Percentiles rank a stretch among this genome's conserved stretches.
Conservation (phyloP, 768 basidiomycete genomes). For the Hypholoma sublateritium region DNA sequence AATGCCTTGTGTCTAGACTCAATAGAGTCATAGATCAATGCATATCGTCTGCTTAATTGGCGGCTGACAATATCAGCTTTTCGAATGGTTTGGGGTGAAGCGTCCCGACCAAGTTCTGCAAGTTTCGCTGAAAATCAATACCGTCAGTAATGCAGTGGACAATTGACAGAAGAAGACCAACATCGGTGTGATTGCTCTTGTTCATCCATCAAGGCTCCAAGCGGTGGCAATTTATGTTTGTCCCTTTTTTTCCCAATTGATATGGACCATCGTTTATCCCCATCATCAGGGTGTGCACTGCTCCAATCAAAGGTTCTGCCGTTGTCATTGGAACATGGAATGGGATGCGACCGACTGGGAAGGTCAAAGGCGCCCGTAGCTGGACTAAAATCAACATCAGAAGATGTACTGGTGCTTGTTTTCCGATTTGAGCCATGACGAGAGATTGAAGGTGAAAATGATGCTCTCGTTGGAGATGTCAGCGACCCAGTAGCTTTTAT, state of each 20-base stretch:
- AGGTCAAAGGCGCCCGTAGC: slow-evolving; percentile 42
- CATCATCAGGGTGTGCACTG: slow-evolving; percentile 53
- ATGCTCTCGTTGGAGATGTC: slow-evolving; percentile 24
- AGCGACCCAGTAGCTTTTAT: slow-evolving; percentile 20
- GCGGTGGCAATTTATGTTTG: slow-evolving; percentile 44
- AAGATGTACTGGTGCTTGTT: slow-evolving; percentile 26
- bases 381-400: slow-evolving; percentile 73
- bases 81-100: slow-evolving; percentile 53
- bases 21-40: slow-evolving; percentile 44
- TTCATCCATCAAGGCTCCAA: slow-evolving; percentile 52
- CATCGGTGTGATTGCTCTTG: slow-evolving; percentile 61
- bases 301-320: slow-evolving; percentile 77
- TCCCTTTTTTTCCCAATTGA: slow-evolving; percentile 60
- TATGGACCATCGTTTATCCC: slow-evolving; percentile 64
- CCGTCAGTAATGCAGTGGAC: not conserved
- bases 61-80: slow-evolving; percentile 66
- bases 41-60: slow-evolving; percentile 68
- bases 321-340: slow-evolving; percentile 68
- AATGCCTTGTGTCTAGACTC: slow-evolving; percentile 28
- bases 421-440: slow-evolving; percentile 19
- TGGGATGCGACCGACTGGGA: slow-evolving; percentile 50
- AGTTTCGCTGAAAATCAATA: slow-evolving; percentile 49
- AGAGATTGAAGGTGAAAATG: slow-evolving; percentile 21
- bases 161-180: slow-evolving; percentile 22
- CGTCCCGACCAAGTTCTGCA: slow-evolving; percentile 46